Conservation (phyloP, 176 grass and related monocot genomes). For the Avena sativa region DNA sequence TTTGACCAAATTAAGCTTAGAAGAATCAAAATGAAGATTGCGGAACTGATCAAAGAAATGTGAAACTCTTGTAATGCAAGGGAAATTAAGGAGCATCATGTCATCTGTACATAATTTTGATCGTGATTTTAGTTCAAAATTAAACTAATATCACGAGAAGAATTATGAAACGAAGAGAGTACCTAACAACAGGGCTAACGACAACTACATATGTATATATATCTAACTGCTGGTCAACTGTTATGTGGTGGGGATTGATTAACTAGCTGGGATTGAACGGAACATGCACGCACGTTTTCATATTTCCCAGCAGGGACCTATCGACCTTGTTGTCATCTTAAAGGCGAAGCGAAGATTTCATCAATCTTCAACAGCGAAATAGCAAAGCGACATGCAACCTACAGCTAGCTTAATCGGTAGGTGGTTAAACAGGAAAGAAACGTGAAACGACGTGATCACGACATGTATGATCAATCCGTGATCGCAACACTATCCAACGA, state of each 20-base stretch:
- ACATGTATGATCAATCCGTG: background rate
- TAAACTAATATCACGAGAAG: too few species aligned
- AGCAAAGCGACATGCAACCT: background rate
- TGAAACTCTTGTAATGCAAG: too few species aligned
- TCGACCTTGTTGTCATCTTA: constrained; percentile 1
- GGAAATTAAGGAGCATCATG: too few species aligned
- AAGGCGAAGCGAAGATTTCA: background rate
- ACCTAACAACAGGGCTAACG: too few species aligned
- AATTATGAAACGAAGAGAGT: too few species aligned
- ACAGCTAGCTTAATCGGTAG: background rate
- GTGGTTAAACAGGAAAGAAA: constrained; percentile 27
- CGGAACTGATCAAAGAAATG: background rate
- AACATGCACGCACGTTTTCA: constrained; percentile 4
- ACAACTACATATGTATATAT: too few species aligned
- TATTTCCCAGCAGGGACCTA: background rate
- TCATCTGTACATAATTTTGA: too few species aligned
- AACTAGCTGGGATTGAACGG: background rate
- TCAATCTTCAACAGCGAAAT: background rate
- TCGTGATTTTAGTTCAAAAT: too few species aligned
- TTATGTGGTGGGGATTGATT: background rate
- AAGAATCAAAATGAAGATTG: background rate
- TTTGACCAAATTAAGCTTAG: background rate
- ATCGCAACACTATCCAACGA: background rate
- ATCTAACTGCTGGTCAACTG: too few species aligned
- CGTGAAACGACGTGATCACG: constrained; percentile 1